Conservation (phyloP, 2,329 filamentous ascomycete genomes). For the Fusarium sp. region DNA sequence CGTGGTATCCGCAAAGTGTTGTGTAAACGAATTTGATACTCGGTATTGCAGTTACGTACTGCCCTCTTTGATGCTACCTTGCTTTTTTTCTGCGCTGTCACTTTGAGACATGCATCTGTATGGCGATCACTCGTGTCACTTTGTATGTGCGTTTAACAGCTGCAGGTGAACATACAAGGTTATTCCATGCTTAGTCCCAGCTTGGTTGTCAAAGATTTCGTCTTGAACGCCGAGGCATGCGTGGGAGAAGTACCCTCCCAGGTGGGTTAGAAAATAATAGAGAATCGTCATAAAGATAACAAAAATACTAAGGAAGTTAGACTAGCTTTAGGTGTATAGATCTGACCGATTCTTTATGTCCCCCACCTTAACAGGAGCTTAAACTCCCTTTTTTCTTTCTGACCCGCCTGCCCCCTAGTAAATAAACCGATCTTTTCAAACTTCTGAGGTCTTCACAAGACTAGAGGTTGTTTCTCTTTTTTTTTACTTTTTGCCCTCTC, state of each 20-base stretch:
- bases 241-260: background rate
- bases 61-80: background rate
- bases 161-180: conserved; percentile 1
- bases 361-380: too few relatives aligned
- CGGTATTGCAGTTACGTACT: background rate
- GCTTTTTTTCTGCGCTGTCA: conserved; percentile 13
- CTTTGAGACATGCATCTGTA: conserved; percentile 26
- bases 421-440: background rate
- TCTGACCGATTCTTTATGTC: too few relatives aligned
- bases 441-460: conserved; percentile 1
- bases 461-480: background rate
- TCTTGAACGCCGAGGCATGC: conserved; percentile 6
- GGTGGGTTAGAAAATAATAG: too few relatives aligned
- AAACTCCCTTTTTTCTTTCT: too few relatives aligned
- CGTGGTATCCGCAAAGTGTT: conserved; percentile 14
- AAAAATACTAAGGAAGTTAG: too few relatives aligned
- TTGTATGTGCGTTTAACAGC: background rate
- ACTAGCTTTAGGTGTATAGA: too few relatives aligned
- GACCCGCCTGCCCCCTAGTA: too few relatives aligned
- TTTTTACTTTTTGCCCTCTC: conserved; percentile 6
- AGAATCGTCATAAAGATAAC: too few relatives aligned
- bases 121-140: conserved; percentile 17
- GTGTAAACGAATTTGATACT: conserved; percentile 13
- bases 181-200: conserved; percentile 7
- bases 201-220: background rate